Evolutionary conservation across 768 basidiomycete species (phyloP).

Genomic region (Lactarius trivialis): DNA sequence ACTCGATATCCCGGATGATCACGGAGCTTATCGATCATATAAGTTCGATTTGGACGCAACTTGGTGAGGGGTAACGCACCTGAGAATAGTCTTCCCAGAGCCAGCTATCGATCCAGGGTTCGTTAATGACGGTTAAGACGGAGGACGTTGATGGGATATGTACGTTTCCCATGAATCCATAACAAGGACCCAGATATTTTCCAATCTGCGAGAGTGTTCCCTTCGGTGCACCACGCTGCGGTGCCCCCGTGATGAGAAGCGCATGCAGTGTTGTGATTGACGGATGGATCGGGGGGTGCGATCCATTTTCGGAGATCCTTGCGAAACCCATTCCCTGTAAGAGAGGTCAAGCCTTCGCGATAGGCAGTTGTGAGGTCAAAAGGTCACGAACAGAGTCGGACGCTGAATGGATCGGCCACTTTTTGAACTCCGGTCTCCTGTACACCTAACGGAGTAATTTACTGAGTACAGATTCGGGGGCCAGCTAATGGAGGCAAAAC

Average conservation of each 20-base stretch:
- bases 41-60: neutral
- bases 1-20: neutral
- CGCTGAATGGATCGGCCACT: no score
- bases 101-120: neutral
- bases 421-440: neutral
- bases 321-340: neutral
- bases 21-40: neutral
- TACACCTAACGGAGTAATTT: neutral
- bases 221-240: neutral
- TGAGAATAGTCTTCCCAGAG: neutral
- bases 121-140: neutral
- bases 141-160: neutral
- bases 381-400: neutral
- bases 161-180: neutral
- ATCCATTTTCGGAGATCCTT: neutral
- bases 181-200: neutral
- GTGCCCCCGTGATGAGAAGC: neutral
- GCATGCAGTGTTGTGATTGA: neutral
- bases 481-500: no score
- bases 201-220: neutral
- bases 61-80: neutral
- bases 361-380: neutral
- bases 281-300: neutral
- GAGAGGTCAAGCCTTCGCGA: neutral
- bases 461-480: neutral